Percentiles rank a stretch among this genome's conserved stretches.
These are phyloP conservation scores for Thielaviopsis euricoi DNA, from an alignment of 2,329 filamentous ascomycete genomes.

Conservation along the genomic window DNA sequence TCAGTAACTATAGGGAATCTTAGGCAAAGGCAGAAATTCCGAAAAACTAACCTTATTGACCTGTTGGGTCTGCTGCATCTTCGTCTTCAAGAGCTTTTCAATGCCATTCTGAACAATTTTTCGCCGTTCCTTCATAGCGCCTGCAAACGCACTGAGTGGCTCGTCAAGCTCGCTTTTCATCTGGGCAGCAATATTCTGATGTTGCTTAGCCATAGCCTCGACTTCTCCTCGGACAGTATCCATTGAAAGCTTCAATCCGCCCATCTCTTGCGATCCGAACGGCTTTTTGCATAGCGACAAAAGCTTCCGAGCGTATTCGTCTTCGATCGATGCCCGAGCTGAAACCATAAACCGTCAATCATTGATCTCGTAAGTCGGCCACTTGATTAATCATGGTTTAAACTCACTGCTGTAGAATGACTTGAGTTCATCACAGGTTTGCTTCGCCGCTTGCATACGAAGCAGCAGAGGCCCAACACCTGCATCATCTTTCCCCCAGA, in stretches of 20 bases:
- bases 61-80: constrained; percentile 74
- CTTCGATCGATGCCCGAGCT: constrained; percentile 87
- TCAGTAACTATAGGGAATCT: not conserved
- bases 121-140: constrained; percentile 86
- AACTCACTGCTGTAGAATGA: constrained; percentile 67
- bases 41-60: constrained; percentile 65
- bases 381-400: not conserved
- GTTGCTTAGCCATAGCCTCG: constrained; percentile 85
- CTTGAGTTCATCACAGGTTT: constrained; percentile 84
- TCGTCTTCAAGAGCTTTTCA: constrained; percentile 84
- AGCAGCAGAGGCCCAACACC: constrained; percentile 82
- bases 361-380: not conserved
- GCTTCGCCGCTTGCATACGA: constrained; percentile 88
- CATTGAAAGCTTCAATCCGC: constrained; percentile 66
- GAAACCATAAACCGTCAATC: not conserved
- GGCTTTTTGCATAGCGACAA: constrained; percentile 74
- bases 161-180: constrained; percentile 97
- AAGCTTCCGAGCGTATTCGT: constrained; percentile 87
- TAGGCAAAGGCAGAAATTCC: not conserved
- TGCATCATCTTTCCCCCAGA: constrained; percentile 98
- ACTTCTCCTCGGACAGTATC: constrained; percentile 80
- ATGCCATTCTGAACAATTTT: constrained; percentile 93
- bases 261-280: constrained; percentile 72
- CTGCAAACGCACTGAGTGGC: constrained; percentile 76
- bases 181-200: constrained; percentile 74